Conservation (phyloP, 164 flowering plant genomes). For the Paratinospora sagittata region DNA sequence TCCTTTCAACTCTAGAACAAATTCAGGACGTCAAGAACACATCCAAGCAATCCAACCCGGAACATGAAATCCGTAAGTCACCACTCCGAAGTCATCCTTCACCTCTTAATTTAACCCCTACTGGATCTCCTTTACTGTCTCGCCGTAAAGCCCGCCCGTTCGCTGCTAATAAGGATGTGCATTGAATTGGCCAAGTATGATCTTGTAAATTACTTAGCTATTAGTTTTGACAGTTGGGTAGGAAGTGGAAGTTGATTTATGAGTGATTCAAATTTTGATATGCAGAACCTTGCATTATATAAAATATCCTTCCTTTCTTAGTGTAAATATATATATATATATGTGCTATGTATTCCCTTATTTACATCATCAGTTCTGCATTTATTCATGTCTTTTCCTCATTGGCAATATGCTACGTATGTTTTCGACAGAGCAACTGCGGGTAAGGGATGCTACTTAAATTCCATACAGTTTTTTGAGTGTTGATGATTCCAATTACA, state of each 20-base stretch:
- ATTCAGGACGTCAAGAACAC: slow-evolving; percentile 37
- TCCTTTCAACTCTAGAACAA: slow-evolving; percentile 52
- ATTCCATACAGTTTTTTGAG: no score
- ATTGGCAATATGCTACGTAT: background rate
- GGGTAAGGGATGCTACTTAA: no score
- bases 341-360: background rate
- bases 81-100: slow-evolving; percentile 32
- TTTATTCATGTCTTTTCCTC: background rate
- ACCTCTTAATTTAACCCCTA: slow-evolving; percentile 30
- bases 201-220: background rate
- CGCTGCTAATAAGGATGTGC: background rate
- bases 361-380: background rate
- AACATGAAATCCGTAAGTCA: slow-evolving; percentile 24
- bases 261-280: background rate
- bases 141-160: slow-evolving; percentile 13
- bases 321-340: background rate
- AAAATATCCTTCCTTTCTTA: slow-evolving; percentile 3
- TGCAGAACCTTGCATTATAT: background rate
- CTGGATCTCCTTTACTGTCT: slow-evolving; percentile 19
- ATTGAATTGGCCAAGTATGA: background rate
- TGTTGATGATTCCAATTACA: no score
- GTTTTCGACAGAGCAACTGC: background rate
- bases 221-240: slow-evolving; percentile 2
- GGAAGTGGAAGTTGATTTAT: background rate
- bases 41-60: slow-evolving; percentile 23